These are phyloP conservation scores for Geranium incanum DNA, from an alignment of 441 rosid species.

Conservation along the genomic window DNA sequence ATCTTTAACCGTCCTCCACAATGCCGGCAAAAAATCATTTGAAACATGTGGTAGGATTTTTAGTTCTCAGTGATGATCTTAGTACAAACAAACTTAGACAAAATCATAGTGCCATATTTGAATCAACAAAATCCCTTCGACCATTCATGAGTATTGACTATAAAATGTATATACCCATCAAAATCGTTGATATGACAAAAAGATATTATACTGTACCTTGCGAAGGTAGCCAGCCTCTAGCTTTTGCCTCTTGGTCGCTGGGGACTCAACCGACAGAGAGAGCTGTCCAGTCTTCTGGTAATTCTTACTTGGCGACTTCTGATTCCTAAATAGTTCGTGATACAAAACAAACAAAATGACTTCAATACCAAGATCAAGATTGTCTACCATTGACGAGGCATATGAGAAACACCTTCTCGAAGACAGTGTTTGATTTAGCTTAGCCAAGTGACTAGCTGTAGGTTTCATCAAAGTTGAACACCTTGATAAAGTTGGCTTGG, in stretches of 20 bases:
- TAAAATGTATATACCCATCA: background rate
- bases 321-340: conserved; percentile 29
- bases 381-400: background rate
- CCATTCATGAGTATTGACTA: background rate
- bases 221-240: conserved; percentile 46
- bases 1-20: too few species aligned
- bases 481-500: conserved; percentile 28
- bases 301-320: conserved; percentile 25
- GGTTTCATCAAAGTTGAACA: conserved; percentile 55
- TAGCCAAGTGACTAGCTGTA: conserved; percentile 56
- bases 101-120: background rate
- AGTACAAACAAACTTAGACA: background rate
- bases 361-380: background rate
- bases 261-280: conserved; percentile 29
- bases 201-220: conserved; percentile 34
- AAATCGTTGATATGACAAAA: background rate
- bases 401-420: conserved; percentile 33
- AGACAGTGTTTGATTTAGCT: conserved; percentile 39
- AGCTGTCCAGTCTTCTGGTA: conserved; percentile 26
- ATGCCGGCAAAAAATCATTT: too few species aligned
- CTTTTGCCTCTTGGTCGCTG: conserved; percentile 56
- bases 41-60: too few species aligned
- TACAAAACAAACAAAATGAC: conserved; percentile 8
- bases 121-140: background rate
- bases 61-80: too few species aligned